phyloP scores from a whole-genome alignment of 2,329 filamentous ascomycete genomes.

The Claviceps fusiformis region DNA sequence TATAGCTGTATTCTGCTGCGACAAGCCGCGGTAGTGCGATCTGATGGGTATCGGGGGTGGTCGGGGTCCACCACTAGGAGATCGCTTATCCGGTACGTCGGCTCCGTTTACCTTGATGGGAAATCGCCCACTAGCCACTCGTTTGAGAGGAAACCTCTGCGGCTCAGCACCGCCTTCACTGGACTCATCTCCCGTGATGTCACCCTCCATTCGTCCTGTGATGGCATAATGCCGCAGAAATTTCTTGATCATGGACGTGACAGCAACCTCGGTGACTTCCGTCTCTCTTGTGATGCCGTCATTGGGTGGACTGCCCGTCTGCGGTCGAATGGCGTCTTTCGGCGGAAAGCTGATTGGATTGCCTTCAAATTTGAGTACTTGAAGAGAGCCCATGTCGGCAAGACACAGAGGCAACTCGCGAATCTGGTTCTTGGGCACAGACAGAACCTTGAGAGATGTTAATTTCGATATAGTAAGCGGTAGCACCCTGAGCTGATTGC shows the following conservation, averaged over 20 bases:
- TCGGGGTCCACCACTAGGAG: constrained; percentile 45
- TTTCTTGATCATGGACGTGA: constrained; percentile 49
- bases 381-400: constrained; percentile 78
- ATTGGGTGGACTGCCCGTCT: constrained; percentile 40
- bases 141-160: constrained; percentile 54
- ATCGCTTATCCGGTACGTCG: constrained; percentile 54
- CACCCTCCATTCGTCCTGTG: constrained; percentile 38
- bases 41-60: constrained; percentile 62
- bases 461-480: constrained; percentile 70
- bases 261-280: constrained; percentile 47
- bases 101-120: constrained; percentile 61
- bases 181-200: constrained; percentile 44
- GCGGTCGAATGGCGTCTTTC: constrained; percentile 50
- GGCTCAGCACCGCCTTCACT: constrained; percentile 64
- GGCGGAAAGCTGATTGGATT: constrained; percentile 77
- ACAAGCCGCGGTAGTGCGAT: constrained; percentile 67
- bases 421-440: constrained; percentile 76
- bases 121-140: constrained; percentile 50
- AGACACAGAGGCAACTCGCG: constrained; percentile 71
- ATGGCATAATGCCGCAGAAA: constrained; percentile 41
- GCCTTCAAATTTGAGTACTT: constrained; percentile 78
- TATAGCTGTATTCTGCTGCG: constrained; percentile 50
- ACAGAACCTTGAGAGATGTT: constrained; percentile 76
- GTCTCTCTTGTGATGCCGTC: constrained; percentile 40
- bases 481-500: constrained; percentile 68